Evolutionary conservation across 805 yeast genomes (phyloP), one percentile per base, ranked within the genome.

Genomic region (Debaryomyces prosopidis): DNA sequence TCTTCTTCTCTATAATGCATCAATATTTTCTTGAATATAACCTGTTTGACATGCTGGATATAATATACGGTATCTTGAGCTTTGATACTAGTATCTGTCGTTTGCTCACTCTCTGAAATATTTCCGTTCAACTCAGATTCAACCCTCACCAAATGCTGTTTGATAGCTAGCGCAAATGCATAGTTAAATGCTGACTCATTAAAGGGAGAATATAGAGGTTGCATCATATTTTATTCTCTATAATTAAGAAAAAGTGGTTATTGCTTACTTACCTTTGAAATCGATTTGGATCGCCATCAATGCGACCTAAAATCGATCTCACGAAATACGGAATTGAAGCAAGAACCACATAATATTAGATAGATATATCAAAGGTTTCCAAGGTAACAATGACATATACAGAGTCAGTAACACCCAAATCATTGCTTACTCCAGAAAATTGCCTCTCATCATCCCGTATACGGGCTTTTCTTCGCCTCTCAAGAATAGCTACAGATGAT

Each of bases 401-500:
- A 14, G 16, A 30, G 3, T 12, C 16, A 2, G 16, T 30, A 30
- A 14, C 14, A 6, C 33, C 33, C 16, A 30, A 12, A 30, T 12
- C 14, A 30, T 23, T 36, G 30, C 20, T 39, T 5, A 51, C 65
- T 0, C 60, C 68, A 3, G 65, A 63, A n/a, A 67, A 62, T 44
- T 72, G 77, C 53, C 46, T 51, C 11, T 54, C 69, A 8, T 60
- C 69, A 9, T 44, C 66, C 5, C 48, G 75, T 26, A 57, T 71
- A 43, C 53, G 72, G 39, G 68, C 66, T 18, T 72, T 72, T 51
- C 59, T 72, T 12, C 57, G 66, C 5, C 59, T 65, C n/a, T 71
- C 76, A 4, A 48, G 77, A 31, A 48, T 63, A 10, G 66, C 69
- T 18, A 59, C 72, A n/a, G 77, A 72, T 51, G 77, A 72, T 49